A percentile compares a stretch with the other conserved stretches of the same genome.
phyloP scores from a whole-genome alignment of 495 filamentous ascomycete genomes.

The Hypoxylon crocopeplum region DNA sequence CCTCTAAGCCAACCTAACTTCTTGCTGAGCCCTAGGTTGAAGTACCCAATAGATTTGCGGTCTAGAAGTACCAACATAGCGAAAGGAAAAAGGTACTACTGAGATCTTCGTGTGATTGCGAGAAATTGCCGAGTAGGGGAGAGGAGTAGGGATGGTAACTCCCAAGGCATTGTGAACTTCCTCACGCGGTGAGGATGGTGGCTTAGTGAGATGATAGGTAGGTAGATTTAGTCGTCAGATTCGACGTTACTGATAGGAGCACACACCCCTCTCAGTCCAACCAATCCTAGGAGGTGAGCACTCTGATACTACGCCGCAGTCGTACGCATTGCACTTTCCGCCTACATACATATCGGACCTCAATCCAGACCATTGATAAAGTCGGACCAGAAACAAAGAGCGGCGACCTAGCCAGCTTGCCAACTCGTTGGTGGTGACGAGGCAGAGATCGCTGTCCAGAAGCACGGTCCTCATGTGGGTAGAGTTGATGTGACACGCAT shows the following conservation, averaged over 20 bases:
- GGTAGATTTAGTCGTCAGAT: conserved; percentile 2
- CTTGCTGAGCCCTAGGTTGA: too few relatives aligned
- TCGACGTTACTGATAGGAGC: conserved; percentile 19
- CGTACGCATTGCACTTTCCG: conserved; percentile 24
- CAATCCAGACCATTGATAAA: conserved; percentile 17
- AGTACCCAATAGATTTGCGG: too few relatives aligned
- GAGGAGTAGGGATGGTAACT: conserved; percentile 13
- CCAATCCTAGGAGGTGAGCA: conserved; percentile 24
- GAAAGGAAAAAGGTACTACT: background rate
- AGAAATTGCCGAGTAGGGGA: conserved; percentile 20
- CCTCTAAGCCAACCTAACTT: background rate
- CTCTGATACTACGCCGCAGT: conserved; percentile 25
- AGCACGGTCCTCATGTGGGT: conserved; percentile 33
- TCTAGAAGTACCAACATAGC: conserved; percentile 16
- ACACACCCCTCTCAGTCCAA: conserved; percentile 13
- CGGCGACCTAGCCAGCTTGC: conserved; percentile 11
- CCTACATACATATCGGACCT: conserved; percentile 23
- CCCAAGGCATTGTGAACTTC: conserved; percentile 18
- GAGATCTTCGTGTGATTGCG: background rate
- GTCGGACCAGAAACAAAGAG: conserved; percentile 2
- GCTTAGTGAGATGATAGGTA: conserved; percentile 40
- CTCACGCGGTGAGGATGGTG: conserved; percentile 22
- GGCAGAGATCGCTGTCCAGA: conserved; percentile 24
- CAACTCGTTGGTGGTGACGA: conserved; percentile 15
- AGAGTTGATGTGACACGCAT: conserved; percentile 38